Percentiles rank a stretch among this genome's conserved stretches.
These are phyloP conservation scores for Colletotrichum spaethianum DNA, from an alignment of 2,329 filamentous ascomycete species.

Conservation along the genomic window DNA sequence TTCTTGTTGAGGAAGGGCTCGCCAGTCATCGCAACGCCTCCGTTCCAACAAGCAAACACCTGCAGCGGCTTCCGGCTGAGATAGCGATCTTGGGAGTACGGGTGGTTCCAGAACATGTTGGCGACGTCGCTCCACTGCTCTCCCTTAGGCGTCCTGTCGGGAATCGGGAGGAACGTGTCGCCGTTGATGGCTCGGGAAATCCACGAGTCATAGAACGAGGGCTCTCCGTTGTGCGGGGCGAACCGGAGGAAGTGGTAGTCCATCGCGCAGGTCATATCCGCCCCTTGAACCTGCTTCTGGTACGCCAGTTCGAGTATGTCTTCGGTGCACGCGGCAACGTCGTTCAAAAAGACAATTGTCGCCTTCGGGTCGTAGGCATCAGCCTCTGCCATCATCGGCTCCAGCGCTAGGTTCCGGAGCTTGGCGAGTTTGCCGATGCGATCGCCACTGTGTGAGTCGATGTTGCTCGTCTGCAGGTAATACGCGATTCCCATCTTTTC, in stretches of 20 bases:
- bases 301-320: slow-evolving; percentile 64
- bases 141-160: slow-evolving; percentile 53
- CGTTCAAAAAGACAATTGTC: slow-evolving; percentile 68
- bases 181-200: slow-evolving; percentile 66
- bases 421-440: slow-evolving; percentile 64
- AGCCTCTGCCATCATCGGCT: slow-evolving; percentile 57
- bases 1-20: slow-evolving; percentile 59
- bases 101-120: slow-evolving; percentile 68
- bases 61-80: slow-evolving; percentile 63
- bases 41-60: slow-evolving; percentile 75
- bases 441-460: slow-evolving; percentile 59
- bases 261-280: slow-evolving; percentile 72
- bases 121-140: slow-evolving; percentile 61
- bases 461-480: slow-evolving; percentile 56
- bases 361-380: slow-evolving; percentile 44
- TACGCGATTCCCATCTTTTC: slow-evolving; percentile 57
- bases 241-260: slow-evolving; percentile 65
- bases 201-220: slow-evolving; percentile 70
- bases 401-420: slow-evolving; percentile 67
- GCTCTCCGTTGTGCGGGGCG: slow-evolving; percentile 49
- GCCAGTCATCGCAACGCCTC: slow-evolving; percentile 64
- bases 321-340: slow-evolving; percentile 66
- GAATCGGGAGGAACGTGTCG: slow-evolving; percentile 69
- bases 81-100: slow-evolving; percentile 52
- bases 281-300: slow-evolving; percentile 62